Evolutionary conservation across 495 filamentous ascomycete genomes (phyloP).

Genomic region (Trichoderma asperelloides): DNA sequence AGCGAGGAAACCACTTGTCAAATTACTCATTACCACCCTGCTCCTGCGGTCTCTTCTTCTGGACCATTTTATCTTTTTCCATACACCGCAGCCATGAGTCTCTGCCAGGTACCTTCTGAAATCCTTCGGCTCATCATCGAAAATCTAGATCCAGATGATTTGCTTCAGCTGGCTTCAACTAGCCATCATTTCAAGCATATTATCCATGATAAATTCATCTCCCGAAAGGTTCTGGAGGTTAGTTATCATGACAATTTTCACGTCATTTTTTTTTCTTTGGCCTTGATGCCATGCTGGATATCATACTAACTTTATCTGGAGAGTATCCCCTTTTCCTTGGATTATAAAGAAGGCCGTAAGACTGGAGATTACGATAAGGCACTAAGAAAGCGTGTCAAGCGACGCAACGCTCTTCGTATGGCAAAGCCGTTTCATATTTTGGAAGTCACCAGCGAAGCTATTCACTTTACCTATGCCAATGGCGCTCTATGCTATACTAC

Average conservation of each 20-base stretch:
- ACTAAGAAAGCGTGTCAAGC: conserved; percentile 49
- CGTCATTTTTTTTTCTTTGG: neutral
- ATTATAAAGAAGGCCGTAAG: conserved; percentile 49
- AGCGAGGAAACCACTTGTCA: neutral
- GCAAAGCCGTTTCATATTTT: conserved; percentile 54
- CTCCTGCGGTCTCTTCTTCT: neutral
- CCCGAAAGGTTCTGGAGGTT: conserved; percentile 52
- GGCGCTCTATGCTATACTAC: conserved; percentile 53
- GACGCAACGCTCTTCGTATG: conserved; percentile 52
- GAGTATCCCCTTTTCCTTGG: conserved; percentile 43
- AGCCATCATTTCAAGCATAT: conserved; percentile 46
- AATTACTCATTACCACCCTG: neutral
- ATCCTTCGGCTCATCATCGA: conserved; percentile 51
- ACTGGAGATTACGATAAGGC: conserved; percentile 45
- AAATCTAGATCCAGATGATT: conserved; percentile 43
- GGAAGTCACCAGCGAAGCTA: conserved; percentile 46
- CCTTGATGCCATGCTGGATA: neutral
- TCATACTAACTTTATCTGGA: conserved; percentile 14
- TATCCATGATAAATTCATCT: conserved; percentile 52
- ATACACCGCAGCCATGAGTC: conserved; percentile 16
- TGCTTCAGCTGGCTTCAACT: conserved; percentile 38
- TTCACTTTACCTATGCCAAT: conserved; percentile 52
- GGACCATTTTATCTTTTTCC: neutral
- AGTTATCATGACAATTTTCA: conserved; percentile 9
- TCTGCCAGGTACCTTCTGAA: conserved; percentile 49